Evolutionary conservation across 2,329 filamentous ascomycete species (phyloP), one percentile per base, ranked within the genome.

Genomic region (Cordyceps fumosorosea): DNA sequence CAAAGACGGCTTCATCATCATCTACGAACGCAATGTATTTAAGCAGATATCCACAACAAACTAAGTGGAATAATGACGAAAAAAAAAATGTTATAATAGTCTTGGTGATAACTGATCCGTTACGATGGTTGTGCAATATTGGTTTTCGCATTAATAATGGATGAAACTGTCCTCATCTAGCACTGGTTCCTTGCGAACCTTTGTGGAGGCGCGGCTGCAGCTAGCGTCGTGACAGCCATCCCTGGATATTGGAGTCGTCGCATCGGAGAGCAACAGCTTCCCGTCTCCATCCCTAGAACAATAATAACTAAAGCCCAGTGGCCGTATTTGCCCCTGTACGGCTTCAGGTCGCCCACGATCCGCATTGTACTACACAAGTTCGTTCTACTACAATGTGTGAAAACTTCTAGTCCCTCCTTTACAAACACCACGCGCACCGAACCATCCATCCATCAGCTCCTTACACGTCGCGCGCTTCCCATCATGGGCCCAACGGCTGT

Each of bases 131-230:
- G 26, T 47, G 18, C 34, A 34, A 20, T n/a, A 14, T 22, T 8
- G 12, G 20, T 37, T 37, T 12, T 8, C 2, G 34, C 11, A 11
- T 37, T 4, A 37, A 37, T 11, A 3, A 37, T 37, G 5, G 2
- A 11, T 37, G 2, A 37, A 11, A 14, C 11, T 37, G 11, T 22
- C 22, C 47, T 20, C 47, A 47, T 52, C 24, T 44, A 34, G 18
- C 56, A 32, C 52, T 24, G 37, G 24, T n/a, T 55, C 16, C 24
- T 45, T 22, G 24, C 11, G 40, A 22, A 32, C 16, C 37, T 60
- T 44, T 34, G 57, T 60, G 57, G 57, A 60, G 57, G 57, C 57
- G 47, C 52, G 7, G 32, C 29, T n/a, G n/a, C n/a, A 26, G 57
- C 48, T 60, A 55, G 58, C 50, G 50, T 42, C 51, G 26, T 37